Base-by-base conservation (phyloP, 192 early-diverging fungal species). In the Gaertneriomyces semiglobifer region DNA sequence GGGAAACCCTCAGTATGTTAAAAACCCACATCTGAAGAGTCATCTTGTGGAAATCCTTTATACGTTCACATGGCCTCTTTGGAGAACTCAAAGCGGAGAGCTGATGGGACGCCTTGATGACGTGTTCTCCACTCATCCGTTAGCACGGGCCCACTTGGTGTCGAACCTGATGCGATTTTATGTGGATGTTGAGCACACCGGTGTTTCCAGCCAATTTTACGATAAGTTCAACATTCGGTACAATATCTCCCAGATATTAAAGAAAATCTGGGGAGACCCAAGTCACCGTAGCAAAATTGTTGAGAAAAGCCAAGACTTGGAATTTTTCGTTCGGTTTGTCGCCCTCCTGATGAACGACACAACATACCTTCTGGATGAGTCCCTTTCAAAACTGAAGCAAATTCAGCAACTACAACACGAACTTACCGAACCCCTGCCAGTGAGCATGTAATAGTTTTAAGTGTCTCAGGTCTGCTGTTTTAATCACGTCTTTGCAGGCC, bases 181-280 rank as follows among this genome's bases (percentile, higher is more conserved):
- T 75, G 91, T 95, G 63, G 89, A 98, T 63, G 92, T 95, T 7
- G 96, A 99, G 74, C 89, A 93, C 48, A 96, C 95, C 16, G 96
- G 96, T 14, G 83, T 86, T 2, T 86, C 85, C 66, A 88, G 90
- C 4, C 94, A 96, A 72, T 99, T 99, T 68, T 99, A 96, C 70
- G 96, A 99, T 75, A 99, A 99, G 76, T 96, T 98, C 79, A 96
- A 92, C 75, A 94, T 95, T 66, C 88, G 96, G 41, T 97, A 97
- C 81, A 89, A 96, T 65, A 95, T 99, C 58, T 88, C 88, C 7
- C 92, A 95, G 65, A 89, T 94, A 7, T 84, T 98, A 70, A 93
- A 93, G 70, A 70, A 74, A 41, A 78, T 95, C 10, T 93, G 93
- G 89, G 75, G 71, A 5, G 85, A 91, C 58, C 78, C 71, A n/a